Evolutionary conservation across 169 alveolate genomes (phyloP).

Genomic region (Plasmodium berghei): DNA sequence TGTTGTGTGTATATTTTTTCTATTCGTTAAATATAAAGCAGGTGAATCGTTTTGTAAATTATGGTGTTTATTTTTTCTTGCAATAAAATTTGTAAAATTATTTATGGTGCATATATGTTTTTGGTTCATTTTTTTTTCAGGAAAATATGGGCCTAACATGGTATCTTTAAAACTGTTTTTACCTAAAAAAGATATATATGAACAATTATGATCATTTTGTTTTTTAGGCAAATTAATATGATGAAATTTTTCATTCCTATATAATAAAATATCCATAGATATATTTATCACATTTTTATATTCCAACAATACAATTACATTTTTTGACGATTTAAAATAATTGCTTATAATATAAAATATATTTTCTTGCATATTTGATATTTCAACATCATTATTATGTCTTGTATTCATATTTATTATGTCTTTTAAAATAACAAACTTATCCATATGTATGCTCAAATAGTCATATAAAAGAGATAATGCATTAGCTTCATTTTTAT

Average conservation of each 20-base stretch:
- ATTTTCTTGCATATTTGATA: slow-evolving; percentile 55
- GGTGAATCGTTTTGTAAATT: no score
- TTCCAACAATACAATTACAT: slow-evolving; percentile 23
- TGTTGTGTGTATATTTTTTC: no score
- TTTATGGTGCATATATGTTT: no score
- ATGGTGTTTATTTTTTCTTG: no score
- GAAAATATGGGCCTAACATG: no score
- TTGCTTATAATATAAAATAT: slow-evolving; percentile 22
- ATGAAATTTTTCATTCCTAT: neutral
- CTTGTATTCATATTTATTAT: slow-evolving; percentile 58
- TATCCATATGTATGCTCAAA: slow-evolving; percentile 9
- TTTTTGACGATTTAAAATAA: slow-evolving; percentile 2
- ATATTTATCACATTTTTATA: slow-evolving; percentile 33
- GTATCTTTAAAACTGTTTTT: no score
- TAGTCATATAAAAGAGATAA: slow-evolving; percentile 22
- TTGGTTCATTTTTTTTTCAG: no score
- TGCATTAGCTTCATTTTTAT: slow-evolving; percentile 48
- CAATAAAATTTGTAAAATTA: no score
- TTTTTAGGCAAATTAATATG: no score
- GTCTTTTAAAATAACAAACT: slow-evolving; percentile 22
- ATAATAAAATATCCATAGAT: slow-evolving; percentile 69
- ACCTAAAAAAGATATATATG: no score
- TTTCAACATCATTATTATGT: slow-evolving; percentile 33
- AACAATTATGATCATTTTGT: no score
- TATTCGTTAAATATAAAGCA: no score